These are phyloP conservation scores for Pseudogymnoascus sp. DNA, from an alignment of 2,329 filamentous ascomycete species.

Conservation along the genomic window DNA sequence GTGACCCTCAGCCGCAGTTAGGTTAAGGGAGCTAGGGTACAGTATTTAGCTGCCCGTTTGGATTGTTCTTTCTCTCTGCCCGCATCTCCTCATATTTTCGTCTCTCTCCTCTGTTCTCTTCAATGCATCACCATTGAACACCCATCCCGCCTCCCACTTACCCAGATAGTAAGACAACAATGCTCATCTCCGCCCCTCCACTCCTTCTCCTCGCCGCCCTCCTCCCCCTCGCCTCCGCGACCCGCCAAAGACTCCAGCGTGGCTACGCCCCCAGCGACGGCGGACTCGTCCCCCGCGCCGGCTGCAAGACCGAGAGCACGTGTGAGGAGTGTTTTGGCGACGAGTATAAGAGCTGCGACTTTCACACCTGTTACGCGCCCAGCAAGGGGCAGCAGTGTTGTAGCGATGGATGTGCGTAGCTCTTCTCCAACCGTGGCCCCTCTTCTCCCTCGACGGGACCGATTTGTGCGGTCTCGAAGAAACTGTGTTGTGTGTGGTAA, in stretches of 20 bases:
- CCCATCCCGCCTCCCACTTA: background rate
- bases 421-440: background rate
- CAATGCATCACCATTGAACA: background rate
- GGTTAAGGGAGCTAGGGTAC: background rate
- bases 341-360: background rate
- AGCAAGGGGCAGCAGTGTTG: background rate
- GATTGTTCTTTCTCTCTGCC: background rate
- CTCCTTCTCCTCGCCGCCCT: background rate
- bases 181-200: background rate
- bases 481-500: no score
- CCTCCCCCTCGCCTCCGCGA: background rate
- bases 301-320: background rate
- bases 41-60: background rate
- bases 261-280: background rate
- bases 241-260: background rate
- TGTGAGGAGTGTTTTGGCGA: background rate
- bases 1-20: background rate
- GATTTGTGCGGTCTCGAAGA: no score
- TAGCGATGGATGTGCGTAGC: background rate
- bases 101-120: background rate
- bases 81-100: background rate
- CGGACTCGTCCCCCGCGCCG: background rate
- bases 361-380: background rate
- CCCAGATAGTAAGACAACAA: background rate
- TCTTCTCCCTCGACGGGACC: no score